A percentile compares a stretch with the other conserved stretches of the same genome.
phyloP scores from a whole-genome alignment of 2,329 filamentous ascomycete genomes.

The Diaporthe ilicicola region DNA sequence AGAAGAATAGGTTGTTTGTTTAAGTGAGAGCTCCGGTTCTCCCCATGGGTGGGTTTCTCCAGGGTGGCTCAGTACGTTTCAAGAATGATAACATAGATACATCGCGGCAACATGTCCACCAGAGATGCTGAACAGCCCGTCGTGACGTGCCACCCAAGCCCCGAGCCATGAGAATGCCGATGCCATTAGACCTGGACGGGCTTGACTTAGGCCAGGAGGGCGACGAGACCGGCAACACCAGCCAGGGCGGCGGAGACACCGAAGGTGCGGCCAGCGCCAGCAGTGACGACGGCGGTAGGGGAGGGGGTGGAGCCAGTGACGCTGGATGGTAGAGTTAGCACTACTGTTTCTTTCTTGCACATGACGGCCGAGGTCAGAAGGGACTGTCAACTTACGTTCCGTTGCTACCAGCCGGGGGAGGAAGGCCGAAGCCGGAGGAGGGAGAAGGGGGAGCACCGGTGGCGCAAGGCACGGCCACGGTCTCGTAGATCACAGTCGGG shows the following conservation, averaged over 20 bases:
- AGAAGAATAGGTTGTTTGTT: conserved; percentile 24
- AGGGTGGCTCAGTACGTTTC: conserved; percentile 31
- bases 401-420: conserved; percentile 40
- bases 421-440: conserved; percentile 33
- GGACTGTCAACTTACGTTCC: conserved; percentile 41
- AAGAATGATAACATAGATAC: conserved; percentile 31
- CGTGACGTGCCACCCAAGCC: conserved; percentile 34
- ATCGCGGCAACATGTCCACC: conserved; percentile 20
- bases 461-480: conserved; percentile 53
- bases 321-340: conserved; percentile 37
- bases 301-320: conserved; percentile 44
- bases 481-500: conserved; percentile 63
- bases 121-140: conserved; percentile 14
- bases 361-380: background rate
- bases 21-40: conserved; percentile 27
- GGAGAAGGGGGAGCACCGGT: conserved; percentile 40
- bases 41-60: conserved; percentile 22
- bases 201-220: conserved; percentile 60
- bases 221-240: conserved; percentile 62
- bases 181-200: conserved; percentile 37
- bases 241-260: conserved; percentile 63
- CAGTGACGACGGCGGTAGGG: conserved; percentile 51
- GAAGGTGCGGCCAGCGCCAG: conserved; percentile 59
- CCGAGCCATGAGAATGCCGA: conserved; percentile 48
- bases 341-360: background rate